phyloP scores from a whole-genome alignment of 805 yeast species.

The Maudiozyma bulderi region DNA sequence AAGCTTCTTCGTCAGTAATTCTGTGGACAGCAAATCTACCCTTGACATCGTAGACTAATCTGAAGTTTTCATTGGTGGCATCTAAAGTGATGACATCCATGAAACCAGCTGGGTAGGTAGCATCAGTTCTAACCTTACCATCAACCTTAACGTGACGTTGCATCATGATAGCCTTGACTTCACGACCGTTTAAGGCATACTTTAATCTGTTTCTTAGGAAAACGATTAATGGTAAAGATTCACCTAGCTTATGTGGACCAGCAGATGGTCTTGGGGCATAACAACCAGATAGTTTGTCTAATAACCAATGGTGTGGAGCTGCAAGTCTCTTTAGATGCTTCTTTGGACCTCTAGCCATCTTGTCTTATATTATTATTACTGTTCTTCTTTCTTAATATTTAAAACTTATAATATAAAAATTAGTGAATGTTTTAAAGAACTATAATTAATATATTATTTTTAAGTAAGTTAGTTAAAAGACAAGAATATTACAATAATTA shows the following conservation, averaged over 20 bases:
- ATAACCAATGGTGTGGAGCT: constrained; percentile 99
- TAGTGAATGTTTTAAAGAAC: too few relatives aligned
- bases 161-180: constrained; percentile 96
- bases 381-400: not conserved
- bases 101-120: constrained; percentile 99
- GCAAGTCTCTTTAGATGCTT: constrained; percentile 99
- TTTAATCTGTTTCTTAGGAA: constrained; percentile 97
- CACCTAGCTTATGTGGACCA: constrained; percentile 99
- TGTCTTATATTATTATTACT: constrained; percentile 19
- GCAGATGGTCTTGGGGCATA: constrained; percentile 99
- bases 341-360: constrained; percentile 85
- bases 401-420: not conserved
- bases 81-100: constrained; percentile 97
- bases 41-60: constrained; percentile 95
- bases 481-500: too few relatives aligned
- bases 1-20: constrained; percentile 96
- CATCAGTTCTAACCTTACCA: constrained; percentile 98
- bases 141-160: constrained; percentile 98
- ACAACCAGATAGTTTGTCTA: constrained; percentile 98
- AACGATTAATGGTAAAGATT: constrained; percentile 92
- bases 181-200: constrained; percentile 98
- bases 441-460: too few relatives aligned
- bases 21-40: constrained; percentile 99
- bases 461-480: too few relatives aligned
- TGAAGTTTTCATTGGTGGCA: constrained; percentile 98